A percentile compares a stretch with the other conserved stretches of the same genome.
phyloP scores from a whole-genome alignment of 495 filamentous ascomycete species.

The Amphirosellinia nigrospora region DNA sequence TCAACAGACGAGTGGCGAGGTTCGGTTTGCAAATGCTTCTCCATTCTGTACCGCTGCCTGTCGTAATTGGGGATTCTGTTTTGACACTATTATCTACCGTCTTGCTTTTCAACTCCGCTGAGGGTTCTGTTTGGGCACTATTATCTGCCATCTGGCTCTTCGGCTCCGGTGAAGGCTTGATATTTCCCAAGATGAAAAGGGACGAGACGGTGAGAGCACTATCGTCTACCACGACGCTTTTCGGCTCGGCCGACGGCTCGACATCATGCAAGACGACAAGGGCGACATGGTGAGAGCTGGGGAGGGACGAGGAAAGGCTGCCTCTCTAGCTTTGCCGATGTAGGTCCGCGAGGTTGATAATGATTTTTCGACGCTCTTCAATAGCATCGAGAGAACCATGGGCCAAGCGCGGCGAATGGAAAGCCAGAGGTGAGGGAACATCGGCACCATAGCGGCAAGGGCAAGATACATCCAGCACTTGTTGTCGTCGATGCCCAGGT shows the following conservation, averaged over 20 bases:
- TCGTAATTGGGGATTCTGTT: not conserved
- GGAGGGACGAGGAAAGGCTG: not conserved
- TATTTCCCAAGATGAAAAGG: too few species aligned
- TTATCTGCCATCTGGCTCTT: too few species aligned
- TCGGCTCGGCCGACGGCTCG: not conserved
- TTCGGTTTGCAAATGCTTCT: not conserved
- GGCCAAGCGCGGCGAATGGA: not conserved
- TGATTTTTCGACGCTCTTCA: not conserved
- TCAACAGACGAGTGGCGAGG: not conserved
- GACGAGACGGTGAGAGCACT: too few species aligned
- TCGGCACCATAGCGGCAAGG: not conserved
- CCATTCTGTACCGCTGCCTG: slow-evolving; percentile 6
- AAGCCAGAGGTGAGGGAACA: not conserved
- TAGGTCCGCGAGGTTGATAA: not conserved
- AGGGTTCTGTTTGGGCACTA: too few species aligned
- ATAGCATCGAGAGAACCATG: not conserved
- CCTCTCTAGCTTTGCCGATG: not conserved
- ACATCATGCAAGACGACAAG: not conserved
- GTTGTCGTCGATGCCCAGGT: not conserved
- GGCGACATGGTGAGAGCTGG: not conserved
- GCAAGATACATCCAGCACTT: not conserved
- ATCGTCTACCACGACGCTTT: slow-evolving; percentile 3
- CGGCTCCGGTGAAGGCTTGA: too few species aligned
- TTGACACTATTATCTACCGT: slow-evolving; percentile 2
- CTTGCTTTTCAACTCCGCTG: not conserved